These are phyloP conservation scores for Apiospora rasikravindrae DNA, from an alignment of 2,329 filamentous ascomycete species.

Conservation along the genomic window DNA sequence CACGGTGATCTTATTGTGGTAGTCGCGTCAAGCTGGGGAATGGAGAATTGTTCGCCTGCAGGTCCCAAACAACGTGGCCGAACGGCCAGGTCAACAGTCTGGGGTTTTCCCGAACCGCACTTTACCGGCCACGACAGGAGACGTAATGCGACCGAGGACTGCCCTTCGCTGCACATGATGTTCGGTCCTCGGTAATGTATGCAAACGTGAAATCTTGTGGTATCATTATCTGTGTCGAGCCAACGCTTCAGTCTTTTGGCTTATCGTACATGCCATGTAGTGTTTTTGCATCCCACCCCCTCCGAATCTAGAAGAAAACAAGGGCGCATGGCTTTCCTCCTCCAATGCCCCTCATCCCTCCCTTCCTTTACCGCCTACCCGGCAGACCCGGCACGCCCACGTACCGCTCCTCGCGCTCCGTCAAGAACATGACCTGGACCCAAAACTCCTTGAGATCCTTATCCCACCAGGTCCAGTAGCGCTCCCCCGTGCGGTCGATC, in stretches of 20 bases:
- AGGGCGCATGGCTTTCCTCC: neutral
- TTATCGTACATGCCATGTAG: conserved; percentile 14
- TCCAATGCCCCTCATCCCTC: neutral
- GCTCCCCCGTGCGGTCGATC: conserved; percentile 85
- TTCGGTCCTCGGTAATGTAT: neutral
- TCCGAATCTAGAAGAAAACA: neutral
- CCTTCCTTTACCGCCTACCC: conserved; percentile 44
- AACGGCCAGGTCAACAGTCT: neutral
- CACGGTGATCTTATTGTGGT: neutral
- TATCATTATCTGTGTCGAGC: neutral
- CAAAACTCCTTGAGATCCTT: conserved; percentile 96
- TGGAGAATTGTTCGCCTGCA: neutral
- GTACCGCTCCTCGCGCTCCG: conserved; percentile 92
- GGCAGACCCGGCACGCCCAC: conserved; percentile 67
- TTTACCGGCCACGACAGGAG: neutral
- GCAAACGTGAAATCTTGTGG: conserved; percentile 12
- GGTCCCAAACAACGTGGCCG: neutral
- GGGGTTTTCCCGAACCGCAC: neutral
- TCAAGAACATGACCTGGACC: conserved; percentile 98
- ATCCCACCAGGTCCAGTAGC: conserved; percentile 95
- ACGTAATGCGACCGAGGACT: neutral
- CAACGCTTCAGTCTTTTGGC: neutral
- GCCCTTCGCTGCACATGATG: neutral
- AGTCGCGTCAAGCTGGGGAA: neutral
- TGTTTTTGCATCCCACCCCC: neutral